A percentile compares a stretch with the other conserved stretches of the same genome.
Evolutionary conservation across 2,329 filamentous ascomycete genomes (phyloP).

Genomic region (Pseudocercospora fuligena): DNA sequence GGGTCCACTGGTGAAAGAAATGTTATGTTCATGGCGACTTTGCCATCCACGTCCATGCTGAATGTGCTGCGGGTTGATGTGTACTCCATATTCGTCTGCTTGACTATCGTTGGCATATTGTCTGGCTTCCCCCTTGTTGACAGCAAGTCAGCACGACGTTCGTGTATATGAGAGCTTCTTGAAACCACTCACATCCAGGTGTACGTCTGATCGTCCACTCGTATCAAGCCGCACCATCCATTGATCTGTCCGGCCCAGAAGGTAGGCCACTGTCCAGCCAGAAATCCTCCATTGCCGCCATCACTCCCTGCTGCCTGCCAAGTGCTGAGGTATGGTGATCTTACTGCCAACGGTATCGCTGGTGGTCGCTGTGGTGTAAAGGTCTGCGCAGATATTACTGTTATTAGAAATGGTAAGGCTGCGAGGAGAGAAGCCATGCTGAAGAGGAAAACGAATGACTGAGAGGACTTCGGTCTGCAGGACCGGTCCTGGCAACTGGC

Average conservation of each 20-base stretch:
- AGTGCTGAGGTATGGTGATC: slow-evolving; percentile 74
- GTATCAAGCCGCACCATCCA: slow-evolving; percentile 72
- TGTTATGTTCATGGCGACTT: slow-evolving; percentile 68
- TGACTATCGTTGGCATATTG: slow-evolving; percentile 52
- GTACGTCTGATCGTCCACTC: slow-evolving; percentile 67
- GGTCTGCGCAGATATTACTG: slow-evolving; percentile 41
- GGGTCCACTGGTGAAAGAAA: slow-evolving; percentile 74
- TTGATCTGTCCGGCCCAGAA: slow-evolving; percentile 65
- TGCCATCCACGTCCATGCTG: slow-evolving; percentile 65
- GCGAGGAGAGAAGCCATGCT: slow-evolving; percentile 26
- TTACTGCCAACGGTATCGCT: slow-evolving; percentile 73
- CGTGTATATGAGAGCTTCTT: background rate
- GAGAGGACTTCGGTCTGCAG: background rate
- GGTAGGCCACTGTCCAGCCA: slow-evolving; percentile 70
- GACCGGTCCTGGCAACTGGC: background rate
- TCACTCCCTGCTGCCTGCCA: slow-evolving; percentile 67
- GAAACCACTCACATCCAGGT: slow-evolving; percentile 62
- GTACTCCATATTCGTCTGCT: slow-evolving; percentile 69
- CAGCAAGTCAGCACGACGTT: slow-evolving; percentile 3
- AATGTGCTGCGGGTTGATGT: slow-evolving; percentile 75
- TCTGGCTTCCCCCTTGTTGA: slow-evolving; percentile 55
- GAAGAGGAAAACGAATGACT: slow-evolving; percentile 14
- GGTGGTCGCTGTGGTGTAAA: slow-evolving; percentile 70
- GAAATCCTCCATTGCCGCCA: slow-evolving; percentile 67
- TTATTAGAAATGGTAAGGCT: slow-evolving; percentile 21